Conservation (phyloP, 805 yeast species). For the Myxozyma melibiosi region DNA sequence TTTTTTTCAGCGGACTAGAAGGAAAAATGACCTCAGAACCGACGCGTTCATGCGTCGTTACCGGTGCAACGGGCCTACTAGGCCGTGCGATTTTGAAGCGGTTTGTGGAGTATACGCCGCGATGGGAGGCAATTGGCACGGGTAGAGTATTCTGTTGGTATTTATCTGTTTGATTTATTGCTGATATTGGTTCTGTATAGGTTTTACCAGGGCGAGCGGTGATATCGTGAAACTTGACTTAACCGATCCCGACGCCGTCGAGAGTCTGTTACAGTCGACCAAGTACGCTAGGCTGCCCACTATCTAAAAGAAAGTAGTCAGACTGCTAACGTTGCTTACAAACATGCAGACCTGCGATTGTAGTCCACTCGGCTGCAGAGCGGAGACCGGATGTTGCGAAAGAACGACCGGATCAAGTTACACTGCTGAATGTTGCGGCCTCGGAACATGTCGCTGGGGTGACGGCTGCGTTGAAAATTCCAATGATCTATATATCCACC, state of each 20-base stretch:
- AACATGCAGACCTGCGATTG: constrained; percentile 27
- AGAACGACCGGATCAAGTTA: constrained; percentile 13
- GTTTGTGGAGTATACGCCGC: constrained; percentile 10
- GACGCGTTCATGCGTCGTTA: constrained; percentile 10
- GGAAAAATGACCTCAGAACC: not conserved
- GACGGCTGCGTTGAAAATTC: constrained; percentile 17
- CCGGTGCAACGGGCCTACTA: constrained; percentile 32
- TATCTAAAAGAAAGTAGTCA: too few relatives aligned
- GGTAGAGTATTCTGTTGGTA: constrained; percentile 6
- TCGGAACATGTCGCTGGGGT: constrained; percentile 19
- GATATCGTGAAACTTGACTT: constrained; percentile 19
- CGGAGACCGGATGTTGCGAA: constrained; percentile 24
- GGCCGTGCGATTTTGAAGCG: constrained; percentile 21
- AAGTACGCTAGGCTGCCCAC: constrained; percentile 6
- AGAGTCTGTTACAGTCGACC: not conserved
- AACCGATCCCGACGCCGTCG: constrained; percentile 9
- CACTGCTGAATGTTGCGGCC: constrained; percentile 15
- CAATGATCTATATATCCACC: constrained; percentile 27
- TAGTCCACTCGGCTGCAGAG: constrained; percentile 32
- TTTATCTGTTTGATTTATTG: too few relatives aligned
- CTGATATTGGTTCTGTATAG: not conserved
- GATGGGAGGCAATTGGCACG: constrained; percentile 22
- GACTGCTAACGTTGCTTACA: not conserved
- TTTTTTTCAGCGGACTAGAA: too few relatives aligned
- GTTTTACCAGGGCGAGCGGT: constrained; percentile 13